A percentile compares a stretch with the other conserved stretches of the same genome.
These are phyloP conservation scores for Syzygium oleosum DNA, from an alignment of 345 rosid species.

Conservation along the genomic window DNA sequence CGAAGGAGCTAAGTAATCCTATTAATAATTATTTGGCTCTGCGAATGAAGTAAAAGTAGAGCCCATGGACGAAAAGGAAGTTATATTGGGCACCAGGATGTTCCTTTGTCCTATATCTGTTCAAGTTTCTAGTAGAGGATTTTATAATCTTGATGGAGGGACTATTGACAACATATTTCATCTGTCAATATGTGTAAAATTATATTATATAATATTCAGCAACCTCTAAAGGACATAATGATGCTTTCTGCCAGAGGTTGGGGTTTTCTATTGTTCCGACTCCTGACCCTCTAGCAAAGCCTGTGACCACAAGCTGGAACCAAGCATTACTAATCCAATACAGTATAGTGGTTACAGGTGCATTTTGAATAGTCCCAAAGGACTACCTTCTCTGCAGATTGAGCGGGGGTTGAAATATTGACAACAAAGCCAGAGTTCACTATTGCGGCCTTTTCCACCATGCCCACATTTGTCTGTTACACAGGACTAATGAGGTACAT, in stretches of 20 bases:
- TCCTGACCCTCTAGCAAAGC: background rate
- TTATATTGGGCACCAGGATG: background rate
- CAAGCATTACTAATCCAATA: background rate
- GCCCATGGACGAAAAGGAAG: background rate
- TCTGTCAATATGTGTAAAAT: background rate
- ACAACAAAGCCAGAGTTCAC: slow-evolving; percentile 18
- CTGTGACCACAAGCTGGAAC: background rate
- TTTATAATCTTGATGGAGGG: background rate
- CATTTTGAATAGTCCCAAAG: background rate
- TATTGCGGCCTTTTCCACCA: slow-evolving; percentile 1
- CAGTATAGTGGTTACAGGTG: background rate
- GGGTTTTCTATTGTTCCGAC: background rate
- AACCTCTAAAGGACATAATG: background rate
- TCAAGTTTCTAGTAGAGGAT: background rate
- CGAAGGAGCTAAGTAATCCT: background rate
- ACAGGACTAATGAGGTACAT: background rate
- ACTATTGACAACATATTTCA: background rate
- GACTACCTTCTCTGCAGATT: slow-evolving; percentile 29
- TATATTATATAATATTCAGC: background rate
- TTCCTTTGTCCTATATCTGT: background rate
- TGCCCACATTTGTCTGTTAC: background rate
- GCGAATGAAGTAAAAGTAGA: background rate
- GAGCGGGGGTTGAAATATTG: slow-evolving; percentile 7
- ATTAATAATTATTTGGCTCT: background rate
- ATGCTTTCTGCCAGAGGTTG: background rate